Evolutionary conservation across 352 stramenopile species (phyloP).

Genomic region (Globisporangium cederbergense): DNA sequence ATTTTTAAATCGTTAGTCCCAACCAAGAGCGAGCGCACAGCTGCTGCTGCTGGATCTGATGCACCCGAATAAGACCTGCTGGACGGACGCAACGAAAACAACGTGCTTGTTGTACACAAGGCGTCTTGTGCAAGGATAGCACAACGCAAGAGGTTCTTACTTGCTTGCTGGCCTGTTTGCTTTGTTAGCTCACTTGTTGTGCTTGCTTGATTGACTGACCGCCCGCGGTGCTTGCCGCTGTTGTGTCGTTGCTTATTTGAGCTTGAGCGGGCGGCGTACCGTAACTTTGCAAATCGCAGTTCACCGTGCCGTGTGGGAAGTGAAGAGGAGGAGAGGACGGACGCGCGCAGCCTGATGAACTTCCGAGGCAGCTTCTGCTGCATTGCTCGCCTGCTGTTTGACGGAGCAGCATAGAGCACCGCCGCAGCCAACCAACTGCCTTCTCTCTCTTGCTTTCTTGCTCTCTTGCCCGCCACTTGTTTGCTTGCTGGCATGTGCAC

Average conservation of each 20-base stretch:
- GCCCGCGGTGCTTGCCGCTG: background rate
- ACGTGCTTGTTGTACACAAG: too few species aligned
- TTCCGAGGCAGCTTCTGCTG: background rate
- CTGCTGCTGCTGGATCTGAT: background rate
- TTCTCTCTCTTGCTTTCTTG: background rate
- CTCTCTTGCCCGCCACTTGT: background rate
- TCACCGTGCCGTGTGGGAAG: background rate
- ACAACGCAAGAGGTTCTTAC: too few species aligned
- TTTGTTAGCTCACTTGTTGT: background rate
- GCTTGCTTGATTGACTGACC: background rate
- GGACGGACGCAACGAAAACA: background rate
- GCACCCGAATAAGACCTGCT: background rate
- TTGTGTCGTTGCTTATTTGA: background rate
- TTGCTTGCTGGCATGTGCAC: background rate
- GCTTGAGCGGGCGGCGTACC: too few species aligned
- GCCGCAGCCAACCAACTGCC: background rate
- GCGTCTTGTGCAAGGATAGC: too few species aligned
- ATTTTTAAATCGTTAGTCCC: background rate
- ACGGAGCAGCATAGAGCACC: background rate
- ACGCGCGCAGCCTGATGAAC: background rate
- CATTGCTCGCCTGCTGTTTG: background rate
- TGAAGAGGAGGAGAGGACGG: background rate
- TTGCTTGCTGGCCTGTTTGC: background rate
- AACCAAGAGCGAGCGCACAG: background rate
- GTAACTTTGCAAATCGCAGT: background rate